Base-by-base conservation (phyloP, 2,329 filamentous ascomycete species). In the Parastagonospora nodorum region DNA sequence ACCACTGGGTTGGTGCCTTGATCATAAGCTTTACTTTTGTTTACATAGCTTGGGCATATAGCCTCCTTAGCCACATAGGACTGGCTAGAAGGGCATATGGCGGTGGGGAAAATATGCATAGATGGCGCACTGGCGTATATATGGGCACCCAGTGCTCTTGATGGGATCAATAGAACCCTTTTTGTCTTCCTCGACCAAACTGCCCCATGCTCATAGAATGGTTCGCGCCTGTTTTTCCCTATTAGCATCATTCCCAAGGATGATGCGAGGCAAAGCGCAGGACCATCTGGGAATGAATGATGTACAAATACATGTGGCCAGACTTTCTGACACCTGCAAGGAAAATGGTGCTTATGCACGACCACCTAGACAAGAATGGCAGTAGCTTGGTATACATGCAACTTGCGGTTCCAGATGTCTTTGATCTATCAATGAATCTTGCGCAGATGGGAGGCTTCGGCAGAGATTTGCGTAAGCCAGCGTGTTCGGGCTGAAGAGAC, bases 311-410 rank as follows among this genome's bases (percentile, higher is more conserved):
- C 24, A 45, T n/a, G 28, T 12, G 14, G 15, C 8, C 31, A n/a
- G 15, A 19, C 27, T 37, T n/a, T 12, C n/a, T 38, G n/a, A 45
- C 27, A n/a, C 35, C 12, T 6, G 28, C n/a, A 40, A 28, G 29
- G 29, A 24, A 46, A 46, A 39, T 46, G 36, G 44, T 46, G 44
- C 44, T 31, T n/a, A n/a, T 28, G 44, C 44, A 46, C 44, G 36
- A 16, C 40, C 29, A 45, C 27, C 15, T 4, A 4, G 9, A 38
- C 11, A n/a, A 36, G 11, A 15, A 15, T 8, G 28, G 11, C 39
- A 7, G 15, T 10, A 11, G 39, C n/a, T 15, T 5, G n/a, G 9
- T 14, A 16, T 42, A 31, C 30, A 42, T 42, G 14, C 14, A 2
- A 16, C 15, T 15, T 39, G 37, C 37, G 16, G 2, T 11, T 15